Evolutionary conservation across 2,329 filamentous ascomycete genomes (phyloP), one percentile per base, ranked within the genome.

Genomic region (Xylaria arbuscula): DNA sequence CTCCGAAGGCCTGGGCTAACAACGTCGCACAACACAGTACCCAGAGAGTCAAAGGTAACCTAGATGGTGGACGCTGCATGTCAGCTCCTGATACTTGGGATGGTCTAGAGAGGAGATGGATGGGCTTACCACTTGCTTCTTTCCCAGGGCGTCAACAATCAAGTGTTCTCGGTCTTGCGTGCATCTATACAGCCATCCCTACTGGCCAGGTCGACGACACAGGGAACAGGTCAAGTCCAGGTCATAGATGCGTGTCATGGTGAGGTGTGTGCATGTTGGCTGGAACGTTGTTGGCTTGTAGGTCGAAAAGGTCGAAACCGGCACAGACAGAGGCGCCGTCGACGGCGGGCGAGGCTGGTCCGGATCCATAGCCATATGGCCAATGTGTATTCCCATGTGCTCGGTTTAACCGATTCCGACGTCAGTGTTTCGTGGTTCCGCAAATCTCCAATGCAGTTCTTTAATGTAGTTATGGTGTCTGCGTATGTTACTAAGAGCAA

Each of bases 161-260:
- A 82, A 73, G 17, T 80, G 74, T 71, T 78, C 77, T 55, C 80
- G 72, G 57, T 82, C 80, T 53, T 76, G 72, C 24, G 76, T 66
- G 78, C 93, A 96, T 67, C 86, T 83, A 78, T 93, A 96, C 24
- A 96, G 80, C 87, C 91, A 96, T 32, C 92, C 91, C 62, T 90
- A 83, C 17, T 83, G 80, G 0, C 90, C 87, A 1, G 79, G 78
- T 48, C 81, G 80, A 47, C 81, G 81, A 74, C 93, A 96, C 28
- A 83, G 76, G 8, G 84, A 80, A 79, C 93, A 96, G 19, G 78
- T 75, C 55, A 83, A 78, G 34, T 83, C 76, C 22, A 80, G 66
- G 40, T 85, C 86, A 73, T 89, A 92, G 53, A 93, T 78, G 34
- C 90, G 88, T 10, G 88, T 87, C 85, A 93, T 90, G 64, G 85